Base-by-base conservation (phyloP, 2,329 filamentous ascomycete species). In the Scedosporium apiospermum region DNA sequence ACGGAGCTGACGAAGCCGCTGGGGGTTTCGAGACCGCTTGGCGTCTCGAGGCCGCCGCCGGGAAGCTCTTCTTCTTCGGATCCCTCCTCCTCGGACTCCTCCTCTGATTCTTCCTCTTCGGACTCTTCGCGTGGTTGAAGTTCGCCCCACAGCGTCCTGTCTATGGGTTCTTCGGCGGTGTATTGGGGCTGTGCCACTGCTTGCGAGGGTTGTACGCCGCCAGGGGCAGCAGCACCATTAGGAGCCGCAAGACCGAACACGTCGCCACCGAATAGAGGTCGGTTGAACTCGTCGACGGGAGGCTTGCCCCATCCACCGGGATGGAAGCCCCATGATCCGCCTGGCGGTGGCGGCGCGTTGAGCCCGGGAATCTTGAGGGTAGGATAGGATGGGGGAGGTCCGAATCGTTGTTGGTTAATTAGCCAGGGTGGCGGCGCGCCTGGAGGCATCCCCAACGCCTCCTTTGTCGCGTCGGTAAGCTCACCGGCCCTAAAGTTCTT, bases 231-330 rank as follows among this genome's bases (percentile, higher is more conserved):
- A 71, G 77, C 70, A n/a, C 72, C 74, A n/a, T 73, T 74, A 53
- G 75, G 75, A 3, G 74, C 75, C 23, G 80, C 80, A 58, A 96
- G 85, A 64, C 95, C 95, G 71, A 96, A 97, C 23, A 98, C 90
- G 74, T 99, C 95, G 67, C 95, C 93, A 61, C 93, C 95, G 71
- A 93, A 98, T 3, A 97, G 79, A 0, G 95, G 93, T 60, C 91
- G 82, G 73, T 96, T 96, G 73, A 91, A 90, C 68, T 98, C 95
- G 71, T 98, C 93, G 0, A 96, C 87, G 0, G 95, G 95, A 0
- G 95, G 93, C 73, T 98, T 98, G 60, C 95, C 95, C 80, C 93
- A 99, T 64, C 93, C 93, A 64, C 95, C 95, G 6, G 93, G 92
- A 68, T 93, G 90, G 74, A 96, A 99, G 2, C 95, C 95, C 95